phyloP scores from a whole-genome alignment of 495 filamentous ascomycete genomes.

The Apodospora peruviana region DNA sequence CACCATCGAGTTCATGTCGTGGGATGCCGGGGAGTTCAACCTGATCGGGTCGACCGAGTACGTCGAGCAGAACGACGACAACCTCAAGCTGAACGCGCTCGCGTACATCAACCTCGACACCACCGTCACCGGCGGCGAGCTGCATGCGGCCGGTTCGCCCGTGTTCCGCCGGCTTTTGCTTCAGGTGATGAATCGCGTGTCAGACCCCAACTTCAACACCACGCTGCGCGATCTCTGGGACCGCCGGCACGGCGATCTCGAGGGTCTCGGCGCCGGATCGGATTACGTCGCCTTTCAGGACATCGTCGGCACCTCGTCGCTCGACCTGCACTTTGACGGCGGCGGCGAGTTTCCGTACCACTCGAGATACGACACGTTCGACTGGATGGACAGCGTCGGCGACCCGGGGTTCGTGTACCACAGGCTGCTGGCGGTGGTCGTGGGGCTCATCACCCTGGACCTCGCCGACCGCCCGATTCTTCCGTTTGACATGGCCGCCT shows the following conservation, averaged over 20 bases:
- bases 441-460: slow-evolving; percentile 79
- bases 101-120: slow-evolving; percentile 91
- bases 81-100: slow-evolving; percentile 64
- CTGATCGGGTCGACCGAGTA: slow-evolving; percentile 91
- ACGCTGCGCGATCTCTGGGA: slow-evolving; percentile 76
- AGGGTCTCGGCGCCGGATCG: slow-evolving; percentile 70
- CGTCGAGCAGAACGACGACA: slow-evolving; percentile 83
- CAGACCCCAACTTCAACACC: slow-evolving; percentile 65
- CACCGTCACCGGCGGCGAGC: slow-evolving; percentile 68
- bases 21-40: slow-evolving; percentile 94
- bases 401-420: slow-evolving; percentile 85
- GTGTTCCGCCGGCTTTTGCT: slow-evolving; percentile 66
- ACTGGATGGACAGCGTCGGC: slow-evolving; percentile 73
- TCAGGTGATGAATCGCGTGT: slow-evolving; percentile 64
- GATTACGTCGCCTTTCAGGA: slow-evolving; percentile 92
- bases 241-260: slow-evolving; percentile 54
- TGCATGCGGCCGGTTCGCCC: slow-evolving; percentile 73
- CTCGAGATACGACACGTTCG: slow-evolving; percentile 83
- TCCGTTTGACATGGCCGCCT: slow-evolving; percentile 70
- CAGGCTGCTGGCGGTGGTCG: slow-evolving; percentile 69
- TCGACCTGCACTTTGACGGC: slow-evolving; percentile 74
- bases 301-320: slow-evolving; percentile 82
- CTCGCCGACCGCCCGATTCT: slow-evolving; percentile 73
- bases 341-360: slow-evolving; percentile 63
- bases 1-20: slow-evolving; percentile 89